phyloP scores from a whole-genome alignment of 345 rosid genomes.

The Acer campestre region DNA sequence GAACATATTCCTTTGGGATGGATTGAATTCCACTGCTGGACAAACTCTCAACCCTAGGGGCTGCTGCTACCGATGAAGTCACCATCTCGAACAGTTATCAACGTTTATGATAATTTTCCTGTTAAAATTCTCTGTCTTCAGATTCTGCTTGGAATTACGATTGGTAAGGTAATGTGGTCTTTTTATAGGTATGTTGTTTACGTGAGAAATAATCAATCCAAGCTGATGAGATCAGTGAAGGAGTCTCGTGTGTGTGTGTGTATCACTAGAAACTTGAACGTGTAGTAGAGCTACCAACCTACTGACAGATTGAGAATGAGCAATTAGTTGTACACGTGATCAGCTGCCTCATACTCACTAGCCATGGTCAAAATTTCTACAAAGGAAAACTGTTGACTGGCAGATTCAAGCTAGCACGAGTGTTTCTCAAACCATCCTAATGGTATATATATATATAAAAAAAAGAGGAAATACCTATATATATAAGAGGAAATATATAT shows the following conservation, averaged over 20 bases:
- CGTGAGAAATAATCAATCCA: neutral
- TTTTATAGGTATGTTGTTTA: constrained; percentile 19
- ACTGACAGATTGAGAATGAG: neutral
- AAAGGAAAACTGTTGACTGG: no score
- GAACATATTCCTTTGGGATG: constrained; percentile 77
- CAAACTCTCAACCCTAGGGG: constrained; percentile 69
- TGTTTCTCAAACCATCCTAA: no score
- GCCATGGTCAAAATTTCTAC: neutral
- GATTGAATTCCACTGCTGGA: constrained; percentile 69
- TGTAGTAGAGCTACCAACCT: neutral
- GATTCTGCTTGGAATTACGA: neutral
- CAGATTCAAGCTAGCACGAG: no score
- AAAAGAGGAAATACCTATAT: no score
- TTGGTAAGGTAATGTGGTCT: neutral
- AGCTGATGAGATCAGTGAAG: no score
- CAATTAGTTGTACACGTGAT: constrained; percentile 32
- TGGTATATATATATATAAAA: no score
- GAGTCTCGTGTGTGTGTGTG: neutral
- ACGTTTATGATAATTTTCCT: neutral
- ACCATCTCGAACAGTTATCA: constrained; percentile 22
- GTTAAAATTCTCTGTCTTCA: neutral
- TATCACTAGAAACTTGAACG: neutral
- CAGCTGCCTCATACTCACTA: neutral
- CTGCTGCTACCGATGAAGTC: constrained; percentile 7
- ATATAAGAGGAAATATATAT: no score